A percentile compares a stretch with the other conserved stretches of the same genome.
Conservation (phyloP, 108 stramenopile genomes). For the Nitzschia putrida region DNA sequence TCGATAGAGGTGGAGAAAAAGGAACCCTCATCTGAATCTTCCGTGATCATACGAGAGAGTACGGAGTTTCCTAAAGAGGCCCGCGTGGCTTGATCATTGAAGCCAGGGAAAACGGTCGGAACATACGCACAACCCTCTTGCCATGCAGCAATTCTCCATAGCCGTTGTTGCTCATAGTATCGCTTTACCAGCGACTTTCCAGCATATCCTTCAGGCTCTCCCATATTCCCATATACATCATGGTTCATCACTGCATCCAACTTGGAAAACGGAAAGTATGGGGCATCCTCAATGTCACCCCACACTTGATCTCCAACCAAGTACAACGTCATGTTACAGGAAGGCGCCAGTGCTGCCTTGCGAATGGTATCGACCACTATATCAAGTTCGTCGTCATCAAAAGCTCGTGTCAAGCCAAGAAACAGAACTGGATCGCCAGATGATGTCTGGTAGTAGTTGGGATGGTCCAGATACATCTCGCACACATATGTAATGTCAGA, state of each 20-base stretch:
- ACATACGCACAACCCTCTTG: conserved; percentile 19
- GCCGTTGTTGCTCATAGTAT: conserved; percentile 29
- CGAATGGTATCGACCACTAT: conserved; percentile 18
- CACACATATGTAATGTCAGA: conserved; percentile 15
- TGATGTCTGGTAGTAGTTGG: conserved; percentile 29
- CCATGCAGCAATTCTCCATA: conserved; percentile 30
- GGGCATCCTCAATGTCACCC: conserved; percentile 4
- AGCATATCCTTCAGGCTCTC: conserved; percentile 11
- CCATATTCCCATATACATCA: conserved; percentile 38
- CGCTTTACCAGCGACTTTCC: background rate
- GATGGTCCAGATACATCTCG: conserved; percentile 27
- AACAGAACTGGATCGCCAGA: conserved; percentile 34
- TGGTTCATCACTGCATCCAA: conserved; percentile 22
- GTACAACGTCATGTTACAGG: conserved; percentile 13
- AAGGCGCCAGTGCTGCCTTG: background rate
- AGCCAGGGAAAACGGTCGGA: conserved; percentile 29
- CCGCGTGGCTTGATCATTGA: conserved; percentile 26
- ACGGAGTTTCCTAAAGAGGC: background rate
- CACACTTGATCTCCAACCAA: conserved; percentile 39
- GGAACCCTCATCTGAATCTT: background rate
- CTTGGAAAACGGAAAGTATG: conserved; percentile 14
- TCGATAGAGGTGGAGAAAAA: conserved; percentile 17
- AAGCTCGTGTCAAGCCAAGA: conserved; percentile 26
- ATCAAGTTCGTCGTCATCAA: background rate
- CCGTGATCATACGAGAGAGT: conserved; percentile 15